Evolutionary conservation across 2,329 filamentous ascomycete species (phyloP).

Genomic region (Fusarium sp.): DNA sequence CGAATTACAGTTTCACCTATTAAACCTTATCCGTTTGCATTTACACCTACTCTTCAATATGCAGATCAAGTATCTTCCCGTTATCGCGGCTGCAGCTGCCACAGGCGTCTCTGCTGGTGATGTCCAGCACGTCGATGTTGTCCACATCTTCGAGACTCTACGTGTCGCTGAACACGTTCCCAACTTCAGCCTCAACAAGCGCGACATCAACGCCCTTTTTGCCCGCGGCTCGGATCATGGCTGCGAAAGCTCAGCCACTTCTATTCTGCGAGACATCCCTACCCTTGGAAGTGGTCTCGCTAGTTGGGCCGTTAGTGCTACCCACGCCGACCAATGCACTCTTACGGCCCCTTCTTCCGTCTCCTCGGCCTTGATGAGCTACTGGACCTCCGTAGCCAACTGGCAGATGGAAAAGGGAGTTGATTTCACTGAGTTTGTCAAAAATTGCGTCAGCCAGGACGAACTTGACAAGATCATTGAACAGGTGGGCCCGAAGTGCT

Average conservation of each 20-base stretch:
- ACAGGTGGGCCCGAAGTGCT: neutral
- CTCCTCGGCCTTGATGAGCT: conserved; percentile 17
- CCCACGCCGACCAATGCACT: conserved; percentile 9
- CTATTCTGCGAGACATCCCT: conserved; percentile 5
- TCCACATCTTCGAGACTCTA: conserved; percentile 29
- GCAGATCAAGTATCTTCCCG: conserved; percentile 23
- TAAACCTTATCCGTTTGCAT: no score
- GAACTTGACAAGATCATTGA: neutral
- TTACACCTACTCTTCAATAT: neutral
- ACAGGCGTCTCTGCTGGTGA: conserved; percentile 1
- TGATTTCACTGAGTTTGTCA: neutral
- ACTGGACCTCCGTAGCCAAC: conserved; percentile 12
- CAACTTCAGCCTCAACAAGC: conserved; percentile 27
- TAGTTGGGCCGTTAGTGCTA: neutral
- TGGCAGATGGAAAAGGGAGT: conserved; percentile 1
- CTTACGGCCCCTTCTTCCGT: conserved; percentile 20
- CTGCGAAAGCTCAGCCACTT: conserved; percentile 16
- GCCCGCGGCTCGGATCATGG: conserved; percentile 1
- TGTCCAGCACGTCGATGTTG: conserved; percentile 20
- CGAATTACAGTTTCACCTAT: no score
- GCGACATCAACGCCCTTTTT: conserved; percentile 15
- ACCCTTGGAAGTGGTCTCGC: neutral
- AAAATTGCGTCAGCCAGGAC: conserved; percentile 8
- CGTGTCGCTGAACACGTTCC: conserved; percentile 12
- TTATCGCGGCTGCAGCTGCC: conserved; percentile 20